A percentile compares a stretch with the other conserved stretches of the same genome.
Evolutionary conservation across 352 stramenopile genomes (phyloP).

Genomic region (Phytopythium mirpurense): DNA sequence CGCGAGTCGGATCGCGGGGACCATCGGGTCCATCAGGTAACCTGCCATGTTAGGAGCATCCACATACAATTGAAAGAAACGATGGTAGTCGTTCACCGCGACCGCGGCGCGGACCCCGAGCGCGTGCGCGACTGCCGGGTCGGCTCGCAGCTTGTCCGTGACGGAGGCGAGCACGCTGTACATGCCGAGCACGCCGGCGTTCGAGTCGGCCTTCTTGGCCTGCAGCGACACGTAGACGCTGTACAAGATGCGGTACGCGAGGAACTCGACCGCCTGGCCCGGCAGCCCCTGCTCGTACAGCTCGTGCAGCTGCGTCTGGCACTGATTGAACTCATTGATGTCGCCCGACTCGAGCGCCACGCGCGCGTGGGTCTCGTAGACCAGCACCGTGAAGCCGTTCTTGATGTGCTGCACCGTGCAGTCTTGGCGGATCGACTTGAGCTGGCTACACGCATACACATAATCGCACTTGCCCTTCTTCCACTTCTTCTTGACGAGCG

Average conservation of each 20-base stretch:
- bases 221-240: constrained; percentile 87
- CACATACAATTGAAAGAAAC: constrained; percentile 87
- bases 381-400: constrained; percentile 94
- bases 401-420: constrained; percentile 97
- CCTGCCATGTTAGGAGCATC: constrained; percentile 87
- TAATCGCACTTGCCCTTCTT: constrained; percentile 86
- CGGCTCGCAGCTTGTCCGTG: constrained; percentile 36
- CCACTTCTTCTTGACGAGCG: constrained; percentile 87
- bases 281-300: constrained; percentile 80
- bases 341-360: constrained; percentile 94
- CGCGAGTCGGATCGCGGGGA: constrained; percentile 73
- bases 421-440: constrained; percentile 99
- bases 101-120: constrained; percentile 77
- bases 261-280: constrained; percentile 77
- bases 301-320: constrained; percentile 86
- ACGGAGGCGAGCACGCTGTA: constrained; percentile 70
- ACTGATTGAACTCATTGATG: constrained; percentile 97
- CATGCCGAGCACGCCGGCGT: constrained; percentile 82
- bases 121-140: constrained; percentile 62
- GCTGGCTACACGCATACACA: constrained; percentile 95
- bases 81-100: constrained; percentile 82
- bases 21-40: constrained; percentile 88
- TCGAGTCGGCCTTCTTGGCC: constrained; percentile 81
- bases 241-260: constrained; percentile 88
- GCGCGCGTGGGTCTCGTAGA: constrained; percentile 97